Base-by-base conservation (phyloP, 306 rosid species). In the Cicer bijugum region DNA sequence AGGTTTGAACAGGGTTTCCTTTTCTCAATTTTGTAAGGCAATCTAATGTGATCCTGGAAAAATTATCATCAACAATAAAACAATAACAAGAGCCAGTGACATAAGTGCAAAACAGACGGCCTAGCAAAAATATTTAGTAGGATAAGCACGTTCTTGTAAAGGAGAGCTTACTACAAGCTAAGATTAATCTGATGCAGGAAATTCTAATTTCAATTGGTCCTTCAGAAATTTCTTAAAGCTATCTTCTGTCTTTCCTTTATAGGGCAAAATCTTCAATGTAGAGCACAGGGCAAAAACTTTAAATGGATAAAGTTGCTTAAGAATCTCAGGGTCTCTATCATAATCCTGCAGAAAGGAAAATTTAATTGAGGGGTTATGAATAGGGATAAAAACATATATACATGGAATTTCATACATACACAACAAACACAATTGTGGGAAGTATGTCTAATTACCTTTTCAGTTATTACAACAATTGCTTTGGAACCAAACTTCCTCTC, bases 251-350 rank as follows among this genome's bases (percentile, higher is more conserved):
- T 71, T 64, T 75, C 83, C 91, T 48, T 40, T 19, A 44, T 62
- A 58, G 56, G 89, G 71, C 42, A 83, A 60, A 67, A 88, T 57
- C 84, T 82, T 86, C 78, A 93, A 68, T 67, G 74, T 62, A 23
- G 91, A 88, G 79, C 91, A 83, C 28, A 89, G 92, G 53, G 78
- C 92, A 77, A 84, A 73, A 75, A 82, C 89, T 68, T 82, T 75
- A 72, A 69, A 87, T 38, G 91, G 95, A 83, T 80, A 50, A 66
- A 94, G 66, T 33, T 67, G 83, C 78, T 83, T 78, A 17, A 91
- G 82, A 80, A 87, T 83, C 72, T 78, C 81, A 0, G 87, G 85
- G 70, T 89, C 97, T 84, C 98, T 87, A 75, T 93, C 98, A 79
- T 85, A 93, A 83, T 89, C 98, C 97, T 93, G 92, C 46, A 1